A percentile compares a stretch with the other conserved stretches of the same genome.
phyloP scores from a whole-genome alignment of 148 eudicot genomes.

The Vaccinium darrowii region DNA sequence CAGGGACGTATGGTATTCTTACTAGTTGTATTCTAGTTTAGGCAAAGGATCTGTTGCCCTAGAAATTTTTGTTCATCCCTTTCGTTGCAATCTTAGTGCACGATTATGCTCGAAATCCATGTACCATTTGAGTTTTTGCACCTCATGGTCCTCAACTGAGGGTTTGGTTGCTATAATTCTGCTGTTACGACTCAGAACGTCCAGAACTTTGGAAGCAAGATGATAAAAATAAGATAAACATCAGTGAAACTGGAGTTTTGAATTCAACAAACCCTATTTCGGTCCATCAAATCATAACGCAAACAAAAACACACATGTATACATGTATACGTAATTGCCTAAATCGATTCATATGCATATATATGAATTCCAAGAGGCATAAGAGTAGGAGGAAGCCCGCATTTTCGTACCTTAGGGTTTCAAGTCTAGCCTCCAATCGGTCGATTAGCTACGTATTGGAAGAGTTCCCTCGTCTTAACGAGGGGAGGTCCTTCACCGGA shows the following conservation, averaged over 20 bases:
- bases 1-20: conserved; percentile 51
- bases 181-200: not conserved
- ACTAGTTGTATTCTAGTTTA: conserved; percentile 44
- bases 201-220: not conserved
- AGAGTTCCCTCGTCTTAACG: not conserved
- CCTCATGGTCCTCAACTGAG: not conserved
- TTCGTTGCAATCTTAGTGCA: not conserved
- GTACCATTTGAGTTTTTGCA: not conserved
- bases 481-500: too few species aligned
- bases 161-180: not conserved
- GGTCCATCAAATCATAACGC: not conserved
- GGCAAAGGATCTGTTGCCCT: not conserved
- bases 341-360: too few species aligned
- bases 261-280: not conserved
- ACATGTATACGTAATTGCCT: not conserved
- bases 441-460: not conserved
- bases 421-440: not conserved
- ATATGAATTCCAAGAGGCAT: too few species aligned
- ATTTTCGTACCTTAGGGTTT: too few species aligned
- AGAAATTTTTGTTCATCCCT: not conserved
- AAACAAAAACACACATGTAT: not conserved
- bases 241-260: not conserved
- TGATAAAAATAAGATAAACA: not conserved
- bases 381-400: too few species aligned
- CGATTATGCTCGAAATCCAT: not conserved